A percentile compares a stretch with the other conserved stretches of the same genome.
Evolutionary conservation across 116 monocot genomes (phyloP).

Genomic region (Trichopus zeylanicus): DNA sequence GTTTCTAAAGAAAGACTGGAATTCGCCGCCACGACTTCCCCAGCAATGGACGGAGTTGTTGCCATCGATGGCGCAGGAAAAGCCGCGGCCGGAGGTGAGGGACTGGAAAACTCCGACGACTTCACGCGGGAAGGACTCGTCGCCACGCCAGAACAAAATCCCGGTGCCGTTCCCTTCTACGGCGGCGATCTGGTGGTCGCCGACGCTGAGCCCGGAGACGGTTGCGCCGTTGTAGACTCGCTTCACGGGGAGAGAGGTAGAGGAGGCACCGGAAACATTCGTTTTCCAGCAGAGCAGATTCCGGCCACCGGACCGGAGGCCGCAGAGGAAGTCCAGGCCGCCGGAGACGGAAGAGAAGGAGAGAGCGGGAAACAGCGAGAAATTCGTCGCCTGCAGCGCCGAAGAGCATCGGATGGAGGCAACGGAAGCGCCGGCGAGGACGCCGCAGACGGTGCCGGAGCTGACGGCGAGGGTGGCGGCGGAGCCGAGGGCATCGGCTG

Average conservation of each 20-base stretch:
- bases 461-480: slow-evolving; percentile 34
- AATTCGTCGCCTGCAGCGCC: too few relatives aligned
- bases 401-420: slow-evolving; percentile 31
- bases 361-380: background rate
- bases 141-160: slow-evolving; percentile 56
- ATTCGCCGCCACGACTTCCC: too few relatives aligned
- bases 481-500: slow-evolving; percentile 20
- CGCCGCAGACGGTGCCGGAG: slow-evolving; percentile 47
- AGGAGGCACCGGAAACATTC: background rate
- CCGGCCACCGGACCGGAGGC: slow-evolving; percentile 25
- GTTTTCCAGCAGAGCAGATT: slow-evolving; percentile 66
- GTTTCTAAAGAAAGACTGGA: too few relatives aligned
- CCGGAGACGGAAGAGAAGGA: slow-evolving; percentile 66
- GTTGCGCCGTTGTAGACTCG: slow-evolving; percentile 40
- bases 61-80: too few relatives aligned
- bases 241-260: background rate
- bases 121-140: background rate
- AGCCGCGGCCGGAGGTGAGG: too few relatives aligned
- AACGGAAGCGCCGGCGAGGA: slow-evolving; percentile 21
- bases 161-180: background rate
- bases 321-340: slow-evolving; percentile 56
- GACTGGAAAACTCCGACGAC: too few relatives aligned
- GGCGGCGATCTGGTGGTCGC: too few relatives aligned
- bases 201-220: too few relatives aligned
- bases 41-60: too few relatives aligned